A percentile compares a stretch with the other conserved stretches of the same genome.
Conservation (phyloP, 352 stramenopile species). For the Pythium graminicola region DNA sequence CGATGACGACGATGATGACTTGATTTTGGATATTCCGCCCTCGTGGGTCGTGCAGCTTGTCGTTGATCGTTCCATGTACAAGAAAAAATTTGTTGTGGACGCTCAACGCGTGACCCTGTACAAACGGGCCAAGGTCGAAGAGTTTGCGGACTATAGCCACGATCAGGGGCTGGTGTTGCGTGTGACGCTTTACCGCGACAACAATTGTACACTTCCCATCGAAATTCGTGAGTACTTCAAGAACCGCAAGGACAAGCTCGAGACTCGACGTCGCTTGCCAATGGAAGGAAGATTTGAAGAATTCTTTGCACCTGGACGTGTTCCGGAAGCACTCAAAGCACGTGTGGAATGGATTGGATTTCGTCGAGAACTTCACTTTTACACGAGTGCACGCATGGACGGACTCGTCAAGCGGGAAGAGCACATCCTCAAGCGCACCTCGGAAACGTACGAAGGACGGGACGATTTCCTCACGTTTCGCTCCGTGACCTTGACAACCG, state of each 20-base stretch:
- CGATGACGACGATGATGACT: conserved; percentile 46
- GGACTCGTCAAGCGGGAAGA: conserved; percentile 83
- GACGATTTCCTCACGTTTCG: conserved; percentile 84
- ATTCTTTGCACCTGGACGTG: conserved; percentile 59
- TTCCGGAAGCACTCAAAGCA: conserved; percentile 67
- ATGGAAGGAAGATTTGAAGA: conserved; percentile 87
- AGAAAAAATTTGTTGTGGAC: conserved; percentile 80
- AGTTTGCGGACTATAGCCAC: conserved; percentile 89
- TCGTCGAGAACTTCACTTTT: conserved; percentile 87
- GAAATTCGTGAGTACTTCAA: conserved; percentile 90
- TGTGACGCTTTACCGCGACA: conserved; percentile 82
- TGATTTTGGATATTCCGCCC: conserved; percentile 77
- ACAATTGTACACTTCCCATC: conserved; percentile 63
- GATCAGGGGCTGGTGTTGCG: conserved; percentile 82
- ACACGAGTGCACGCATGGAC: conserved; percentile 85
- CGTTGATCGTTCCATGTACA: conserved; percentile 68
- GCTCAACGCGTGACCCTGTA: conserved; percentile 88
- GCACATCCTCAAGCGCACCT: conserved; percentile 81
- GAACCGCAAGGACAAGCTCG: conserved; percentile 88
- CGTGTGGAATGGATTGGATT: conserved; percentile 85
- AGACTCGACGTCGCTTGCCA: conserved; percentile 63
- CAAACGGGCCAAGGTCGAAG: conserved; percentile 85
- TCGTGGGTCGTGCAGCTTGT: conserved; percentile 79
- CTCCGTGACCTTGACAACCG: conserved; percentile 65
- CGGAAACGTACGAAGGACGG: conserved; percentile 81